Evolutionary conservation across 208 protist genomes (phyloP).

Genomic region (Blechomonas ayalai): DNA sequence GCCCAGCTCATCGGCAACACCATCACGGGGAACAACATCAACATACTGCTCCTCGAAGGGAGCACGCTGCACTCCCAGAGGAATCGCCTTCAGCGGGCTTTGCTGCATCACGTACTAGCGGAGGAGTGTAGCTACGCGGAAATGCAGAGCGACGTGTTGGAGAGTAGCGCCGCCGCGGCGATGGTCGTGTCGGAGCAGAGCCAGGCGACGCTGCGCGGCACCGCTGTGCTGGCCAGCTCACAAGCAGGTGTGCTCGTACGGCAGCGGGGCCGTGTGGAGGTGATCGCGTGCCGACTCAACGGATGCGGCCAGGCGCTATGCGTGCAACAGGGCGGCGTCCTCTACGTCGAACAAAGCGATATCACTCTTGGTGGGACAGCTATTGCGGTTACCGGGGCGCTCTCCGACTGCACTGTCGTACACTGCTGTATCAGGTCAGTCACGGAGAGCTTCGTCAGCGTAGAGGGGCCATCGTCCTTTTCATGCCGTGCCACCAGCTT

Average conservation of each 20-base stretch:
- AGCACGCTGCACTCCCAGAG: slow-evolving; percentile 11
- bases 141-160: slow-evolving; percentile 12
- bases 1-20: slow-evolving; percentile 2
- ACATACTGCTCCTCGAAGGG: slow-evolving; percentile 8
- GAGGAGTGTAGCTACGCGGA: slow-evolving; percentile 8
- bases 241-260: slow-evolving; percentile 15
- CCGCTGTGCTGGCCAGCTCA: slow-evolving; percentile 3
- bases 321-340: slow-evolving; percentile 10
- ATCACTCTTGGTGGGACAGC: slow-evolving; percentile 12
- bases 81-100: slow-evolving; percentile 9
- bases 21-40: slow-evolving; percentile 6
- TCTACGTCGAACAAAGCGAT: slow-evolving; percentile 14
- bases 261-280: slow-evolving; percentile 2
- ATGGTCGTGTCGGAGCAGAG: slow-evolving; percentile 15
- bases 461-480: slow-evolving; percentile 4
- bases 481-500: slow-evolving; percentile 9
- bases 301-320: slow-evolving; percentile 16
- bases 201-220: slow-evolving; percentile 7
- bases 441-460: slow-evolving; percentile 8
- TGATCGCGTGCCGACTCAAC: slow-evolving; percentile 17
- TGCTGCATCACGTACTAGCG: slow-evolving; percentile 15
- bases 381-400: slow-evolving; percentile 13
- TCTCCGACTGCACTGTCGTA: slow-evolving; percentile 9
- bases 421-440: slow-evolving; percentile 11
- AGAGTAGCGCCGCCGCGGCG: slow-evolving; percentile 7